These are phyloP conservation scores for Verticillium nonalfalfae DNA, from an alignment of 2,329 filamentous ascomycete genomes.

Conservation along the genomic window DNA sequence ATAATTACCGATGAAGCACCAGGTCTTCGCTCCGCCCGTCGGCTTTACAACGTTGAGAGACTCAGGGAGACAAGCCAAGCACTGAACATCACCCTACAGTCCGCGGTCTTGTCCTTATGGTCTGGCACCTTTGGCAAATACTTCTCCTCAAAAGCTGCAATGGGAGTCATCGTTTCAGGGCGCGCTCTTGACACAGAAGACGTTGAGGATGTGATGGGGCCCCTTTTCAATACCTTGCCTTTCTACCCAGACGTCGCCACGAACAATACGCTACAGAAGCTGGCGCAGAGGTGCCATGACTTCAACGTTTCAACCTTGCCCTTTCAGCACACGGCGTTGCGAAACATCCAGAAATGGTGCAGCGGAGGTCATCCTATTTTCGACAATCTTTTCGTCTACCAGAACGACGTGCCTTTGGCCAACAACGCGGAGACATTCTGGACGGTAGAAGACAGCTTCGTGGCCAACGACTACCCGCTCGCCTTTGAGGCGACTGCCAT, in stretches of 20 bases:
- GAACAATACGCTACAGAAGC: conserved; percentile 48
- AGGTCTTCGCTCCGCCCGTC: neutral
- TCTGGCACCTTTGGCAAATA: conserved; percentile 51
- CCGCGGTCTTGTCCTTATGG: conserved; percentile 73
- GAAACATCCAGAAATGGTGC: conserved; percentile 77
- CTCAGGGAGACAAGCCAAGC: conserved; percentile 32
- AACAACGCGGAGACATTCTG: conserved; percentile 39
- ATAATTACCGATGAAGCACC: neutral
- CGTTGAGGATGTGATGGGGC: conserved; percentile 66
- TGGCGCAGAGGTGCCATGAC: conserved; percentile 60
- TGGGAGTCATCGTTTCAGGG: conserved; percentile 76
- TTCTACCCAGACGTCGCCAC: conserved; percentile 46
- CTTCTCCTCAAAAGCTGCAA: conserved; percentile 39
- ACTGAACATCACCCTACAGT: conserved; percentile 67
- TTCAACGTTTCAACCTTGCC: conserved; percentile 63
- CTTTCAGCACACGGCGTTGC: conserved; percentile 73
- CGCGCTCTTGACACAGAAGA: conserved; percentile 62
- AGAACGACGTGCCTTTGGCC: conserved; percentile 37
- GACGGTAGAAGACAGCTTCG: conserved; percentile 40
- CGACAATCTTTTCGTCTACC: conserved; percentile 78
- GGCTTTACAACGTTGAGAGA: neutral
- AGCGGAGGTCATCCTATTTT: conserved; percentile 58
- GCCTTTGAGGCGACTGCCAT: conserved; percentile 66
- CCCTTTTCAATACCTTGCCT: conserved; percentile 86
- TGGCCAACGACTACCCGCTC: conserved; percentile 63